These are phyloP conservation scores for Adenanthera pavonina DNA, from an alignment of 306 rosid species.

Conservation along the genomic window DNA sequence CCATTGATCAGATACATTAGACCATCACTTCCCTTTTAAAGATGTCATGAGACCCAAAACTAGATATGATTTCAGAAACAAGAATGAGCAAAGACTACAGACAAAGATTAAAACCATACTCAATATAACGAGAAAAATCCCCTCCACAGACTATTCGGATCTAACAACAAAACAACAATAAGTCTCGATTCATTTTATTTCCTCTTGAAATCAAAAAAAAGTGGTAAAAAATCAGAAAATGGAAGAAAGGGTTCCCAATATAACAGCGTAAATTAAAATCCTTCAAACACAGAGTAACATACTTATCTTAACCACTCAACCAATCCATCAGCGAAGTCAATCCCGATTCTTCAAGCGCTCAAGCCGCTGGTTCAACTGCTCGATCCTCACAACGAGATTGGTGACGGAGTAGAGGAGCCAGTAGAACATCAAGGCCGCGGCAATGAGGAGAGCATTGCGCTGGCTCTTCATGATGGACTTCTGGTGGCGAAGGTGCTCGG, in stretches of 20 bases:
- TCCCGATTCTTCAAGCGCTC: constrained; percentile 10
- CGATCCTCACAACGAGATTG: constrained; percentile 73
- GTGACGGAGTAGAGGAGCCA: constrained; percentile 98
- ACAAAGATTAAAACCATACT: neutral
- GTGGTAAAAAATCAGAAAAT: neutral
- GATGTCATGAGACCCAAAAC: neutral
- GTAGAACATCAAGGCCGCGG: constrained; percentile 75
- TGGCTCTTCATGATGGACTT: constrained; percentile 98
- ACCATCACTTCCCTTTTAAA: too few species aligned
- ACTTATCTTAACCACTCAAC: neutral
- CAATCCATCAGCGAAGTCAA: neutral
- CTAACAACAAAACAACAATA: neutral
- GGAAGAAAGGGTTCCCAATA: neutral
- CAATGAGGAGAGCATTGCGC: constrained; percentile 92
- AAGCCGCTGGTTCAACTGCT: constrained; percentile 55
- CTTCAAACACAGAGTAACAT: neutral
- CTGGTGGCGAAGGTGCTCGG: constrained; percentile 90
- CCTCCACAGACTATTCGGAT: neutral
- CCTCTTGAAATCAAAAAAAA: neutral
- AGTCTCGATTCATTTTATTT: neutral
- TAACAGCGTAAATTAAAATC: neutral
- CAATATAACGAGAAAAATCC: neutral
- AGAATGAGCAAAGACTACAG: neutral
- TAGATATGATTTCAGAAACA: neutral
- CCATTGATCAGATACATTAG: too few species aligned